These are phyloP conservation scores for Aspergillus texensis DNA, from an alignment of 2,329 filamentous ascomycete species.

Conservation along the genomic window DNA sequence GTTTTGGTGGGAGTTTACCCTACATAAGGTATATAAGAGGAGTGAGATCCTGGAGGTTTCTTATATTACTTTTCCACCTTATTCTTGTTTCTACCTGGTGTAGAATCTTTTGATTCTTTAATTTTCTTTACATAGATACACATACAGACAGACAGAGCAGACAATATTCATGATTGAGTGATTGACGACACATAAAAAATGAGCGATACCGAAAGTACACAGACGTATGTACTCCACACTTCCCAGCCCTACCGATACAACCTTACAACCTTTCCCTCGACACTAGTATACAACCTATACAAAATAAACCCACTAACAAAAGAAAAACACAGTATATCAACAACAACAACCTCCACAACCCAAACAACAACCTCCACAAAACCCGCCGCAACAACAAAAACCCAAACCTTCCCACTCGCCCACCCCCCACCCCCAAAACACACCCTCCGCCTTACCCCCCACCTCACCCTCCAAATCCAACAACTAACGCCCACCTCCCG, in stretches of 20 bases:
- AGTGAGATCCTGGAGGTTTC: neutral
- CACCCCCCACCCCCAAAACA: constrained; percentile 33
- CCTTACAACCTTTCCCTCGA: neutral
- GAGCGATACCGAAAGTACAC: constrained; percentile 4
- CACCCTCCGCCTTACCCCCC: constrained; percentile 29
- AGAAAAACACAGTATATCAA: neutral
- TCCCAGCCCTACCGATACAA: neutral
- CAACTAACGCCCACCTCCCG: constrained; percentile 25
- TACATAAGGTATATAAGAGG: neutral
- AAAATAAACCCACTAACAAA: neutral
- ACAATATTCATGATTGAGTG: neutral
- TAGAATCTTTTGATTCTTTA: neutral
- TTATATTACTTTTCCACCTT: neutral
- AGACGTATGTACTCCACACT: neutral
- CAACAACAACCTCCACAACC: neutral
- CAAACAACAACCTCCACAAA: neutral
- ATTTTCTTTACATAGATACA: too few relatives aligned
- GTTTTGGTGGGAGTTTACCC: neutral
- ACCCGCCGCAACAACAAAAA: constrained; percentile 1
- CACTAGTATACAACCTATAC: neutral
- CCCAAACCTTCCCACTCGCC: constrained; percentile 34
- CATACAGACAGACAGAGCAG: neutral
- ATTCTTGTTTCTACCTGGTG: neutral
- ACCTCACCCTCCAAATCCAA: constrained; percentile 37
- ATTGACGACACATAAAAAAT: neutral